These are phyloP conservation scores for Hamamelis virginiana DNA, from an alignment of 164 flowering plant genomes.

Conservation along the genomic window DNA sequence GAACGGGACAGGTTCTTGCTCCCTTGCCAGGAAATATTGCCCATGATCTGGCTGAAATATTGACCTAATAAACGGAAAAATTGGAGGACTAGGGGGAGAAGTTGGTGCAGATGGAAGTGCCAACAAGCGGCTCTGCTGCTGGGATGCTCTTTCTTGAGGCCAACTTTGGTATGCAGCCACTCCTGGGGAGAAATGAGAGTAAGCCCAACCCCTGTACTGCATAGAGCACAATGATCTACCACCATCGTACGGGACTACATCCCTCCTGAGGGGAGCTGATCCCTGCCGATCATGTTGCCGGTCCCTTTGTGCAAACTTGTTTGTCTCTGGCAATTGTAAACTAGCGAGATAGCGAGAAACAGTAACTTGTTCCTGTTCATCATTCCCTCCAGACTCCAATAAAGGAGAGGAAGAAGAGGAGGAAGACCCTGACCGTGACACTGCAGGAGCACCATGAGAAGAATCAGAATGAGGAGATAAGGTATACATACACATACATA, in stretches of 20 bases:
- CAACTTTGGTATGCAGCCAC: background rate
- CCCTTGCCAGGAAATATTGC: constrained; percentile 6
- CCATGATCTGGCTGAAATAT: constrained; percentile 4
- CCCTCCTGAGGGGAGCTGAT: background rate
- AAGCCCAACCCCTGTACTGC: constrained; percentile 1
- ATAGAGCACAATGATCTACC: constrained; percentile 1
- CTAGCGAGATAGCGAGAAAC: constrained; percentile 14
- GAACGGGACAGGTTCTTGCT: constrained; percentile 3
- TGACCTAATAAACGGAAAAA: constrained; percentile 7
- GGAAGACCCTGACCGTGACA: constrained; percentile 12
- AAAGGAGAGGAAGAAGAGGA: constrained; percentile 7
- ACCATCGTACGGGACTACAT: constrained; percentile 3
- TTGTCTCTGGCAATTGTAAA: constrained; percentile 8
- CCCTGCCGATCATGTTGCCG: background rate
- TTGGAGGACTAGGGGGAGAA: background rate
- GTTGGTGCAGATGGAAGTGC: constrained; percentile 8
- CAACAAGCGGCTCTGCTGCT: constrained; percentile 10
- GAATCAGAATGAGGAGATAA: background rate
- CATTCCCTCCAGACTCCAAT: constrained; percentile 7
- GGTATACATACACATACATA: background rate
- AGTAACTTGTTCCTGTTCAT: constrained; percentile 14
- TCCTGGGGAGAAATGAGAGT: background rate
- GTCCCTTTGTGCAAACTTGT: constrained; percentile 4
- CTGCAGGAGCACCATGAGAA: constrained; percentile 4
- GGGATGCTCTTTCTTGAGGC: constrained; percentile 5